These are phyloP conservation scores for Solanum bukasovii DNA, from an alignment of 257 asterid species.

Conservation along the genomic window DNA sequence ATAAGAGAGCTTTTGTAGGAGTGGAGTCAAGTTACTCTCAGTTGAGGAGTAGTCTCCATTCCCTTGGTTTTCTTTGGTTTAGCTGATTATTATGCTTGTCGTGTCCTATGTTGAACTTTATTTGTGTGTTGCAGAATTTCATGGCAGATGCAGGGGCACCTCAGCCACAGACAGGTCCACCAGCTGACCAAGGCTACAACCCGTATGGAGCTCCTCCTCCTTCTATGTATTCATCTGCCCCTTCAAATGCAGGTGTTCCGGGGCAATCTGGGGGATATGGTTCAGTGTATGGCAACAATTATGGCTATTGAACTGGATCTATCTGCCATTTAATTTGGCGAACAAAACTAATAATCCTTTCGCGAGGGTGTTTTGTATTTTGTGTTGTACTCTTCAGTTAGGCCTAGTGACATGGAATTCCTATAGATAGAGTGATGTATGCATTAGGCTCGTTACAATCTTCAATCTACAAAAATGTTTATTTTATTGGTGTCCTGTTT, in stretches of 20 bases:
- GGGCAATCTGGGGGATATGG: slow-evolving; percentile 70
- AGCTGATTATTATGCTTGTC: background rate
- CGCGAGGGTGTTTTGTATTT: background rate
- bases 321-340: background rate
- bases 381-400: slow-evolving; percentile 4
- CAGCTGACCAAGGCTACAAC: slow-evolving; percentile 54
- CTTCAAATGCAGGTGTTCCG: slow-evolving; percentile 43
- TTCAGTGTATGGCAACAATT: slow-evolving; percentile 55
- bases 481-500: background rate
- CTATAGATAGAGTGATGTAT: background rate
- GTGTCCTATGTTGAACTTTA: background rate
- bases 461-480: background rate
- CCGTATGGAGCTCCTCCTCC: slow-evolving; percentile 38
- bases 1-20: background rate
- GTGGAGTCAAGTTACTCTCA: background rate
- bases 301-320: slow-evolving; percentile 50
- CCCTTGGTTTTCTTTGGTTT: background rate
- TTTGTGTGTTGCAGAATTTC: slow-evolving; percentile 53
- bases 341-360: background rate
- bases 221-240: slow-evolving; percentile 33
- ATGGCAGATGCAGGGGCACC: slow-evolving; percentile 74
- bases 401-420: background rate
- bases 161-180: slow-evolving; percentile 33
- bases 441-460: background rate
- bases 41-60: background rate